Percentiles rank a stretch among this genome's conserved stretches.
Evolutionary conservation across 169 alveolate genomes (phyloP).

Genomic region (Cystoisospora suis): DNA sequence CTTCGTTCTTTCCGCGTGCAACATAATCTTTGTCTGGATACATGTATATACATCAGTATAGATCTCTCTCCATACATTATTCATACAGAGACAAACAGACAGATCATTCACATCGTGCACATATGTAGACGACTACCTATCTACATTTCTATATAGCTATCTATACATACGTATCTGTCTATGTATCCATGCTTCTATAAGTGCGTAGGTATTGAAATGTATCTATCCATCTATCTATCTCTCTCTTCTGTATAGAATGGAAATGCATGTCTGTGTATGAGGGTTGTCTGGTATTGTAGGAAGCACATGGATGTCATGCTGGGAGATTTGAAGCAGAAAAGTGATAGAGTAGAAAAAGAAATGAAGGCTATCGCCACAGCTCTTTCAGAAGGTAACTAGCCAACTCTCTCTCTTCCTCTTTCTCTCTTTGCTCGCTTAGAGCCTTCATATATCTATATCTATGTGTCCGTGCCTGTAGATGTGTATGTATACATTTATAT

Average conservation of each 20-base stretch:
- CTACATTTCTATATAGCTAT: too few relatives aligned
- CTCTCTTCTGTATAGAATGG: too few relatives aligned
- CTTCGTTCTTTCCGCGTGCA: neutral
- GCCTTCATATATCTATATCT: neutral
- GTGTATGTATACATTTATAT: too few relatives aligned
- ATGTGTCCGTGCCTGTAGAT: neutral
- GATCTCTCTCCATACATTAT: too few relatives aligned
- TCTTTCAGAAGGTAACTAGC: conserved; percentile 33
- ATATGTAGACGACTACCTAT: neutral
- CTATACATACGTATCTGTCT: neutral
- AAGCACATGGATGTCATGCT: conserved; percentile 49
- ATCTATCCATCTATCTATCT: neutral
- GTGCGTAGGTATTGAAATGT: neutral
- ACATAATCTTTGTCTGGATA: neutral
- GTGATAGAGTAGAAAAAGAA: conserved; percentile 54
- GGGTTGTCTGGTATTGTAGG: conserved; percentile 11
- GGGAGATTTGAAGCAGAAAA: conserved; percentile 41
- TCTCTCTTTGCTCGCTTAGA: neutral
- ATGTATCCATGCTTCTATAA: neutral
- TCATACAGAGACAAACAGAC: too few relatives aligned
- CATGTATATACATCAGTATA: neutral
- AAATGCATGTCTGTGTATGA: too few relatives aligned
- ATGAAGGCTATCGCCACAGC: conserved; percentile 43
- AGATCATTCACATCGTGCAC: too few relatives aligned
- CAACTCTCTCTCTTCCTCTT: neutral